These are phyloP conservation scores for Macaranga tanarius DNA, from an alignment of 441 rosid genomes.

Conservation along the genomic window DNA sequence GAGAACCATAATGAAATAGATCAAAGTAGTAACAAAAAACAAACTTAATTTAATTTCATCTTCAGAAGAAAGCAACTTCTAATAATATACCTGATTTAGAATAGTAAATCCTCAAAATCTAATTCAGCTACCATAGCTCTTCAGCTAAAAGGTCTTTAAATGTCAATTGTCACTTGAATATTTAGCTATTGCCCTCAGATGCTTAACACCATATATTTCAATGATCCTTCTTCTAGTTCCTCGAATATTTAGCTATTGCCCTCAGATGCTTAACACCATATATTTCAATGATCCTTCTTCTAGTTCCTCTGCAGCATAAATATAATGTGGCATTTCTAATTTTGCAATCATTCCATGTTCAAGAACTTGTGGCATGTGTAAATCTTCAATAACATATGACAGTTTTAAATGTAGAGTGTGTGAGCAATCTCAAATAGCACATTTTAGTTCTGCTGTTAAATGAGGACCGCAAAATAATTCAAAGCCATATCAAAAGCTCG, in stretches of 20 bases:
- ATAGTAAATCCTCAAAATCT: not conserved
- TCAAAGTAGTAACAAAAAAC: too few relatives aligned
- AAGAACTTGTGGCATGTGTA: not conserved
- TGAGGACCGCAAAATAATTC: not conserved
- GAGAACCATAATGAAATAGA: not conserved
- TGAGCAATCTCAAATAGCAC: not conserved
- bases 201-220: not conserved
- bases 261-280: not conserved
- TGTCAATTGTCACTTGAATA: not conserved
- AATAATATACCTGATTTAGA: not conserved
- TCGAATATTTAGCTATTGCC: not conserved
- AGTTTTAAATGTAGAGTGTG: not conserved
- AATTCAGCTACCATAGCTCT: not conserved
- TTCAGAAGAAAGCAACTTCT: not conserved
- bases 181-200: not conserved
- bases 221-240: too few relatives aligned
- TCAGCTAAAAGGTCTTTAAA: not conserved
- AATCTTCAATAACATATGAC: not conserved
- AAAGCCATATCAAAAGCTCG: not conserved
- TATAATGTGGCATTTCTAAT: not conserved
- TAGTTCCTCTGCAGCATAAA: too few relatives aligned
- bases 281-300: not conserved
- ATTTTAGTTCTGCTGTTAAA: not conserved
- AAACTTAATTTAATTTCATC: not conserved
- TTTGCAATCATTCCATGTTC: constrained; percentile 1